Evolutionary conservation across 495 filamentous ascomycete species (phyloP), one percentile per base, ranked within the genome.

Genomic region (Cenococcum geophilum): DNA sequence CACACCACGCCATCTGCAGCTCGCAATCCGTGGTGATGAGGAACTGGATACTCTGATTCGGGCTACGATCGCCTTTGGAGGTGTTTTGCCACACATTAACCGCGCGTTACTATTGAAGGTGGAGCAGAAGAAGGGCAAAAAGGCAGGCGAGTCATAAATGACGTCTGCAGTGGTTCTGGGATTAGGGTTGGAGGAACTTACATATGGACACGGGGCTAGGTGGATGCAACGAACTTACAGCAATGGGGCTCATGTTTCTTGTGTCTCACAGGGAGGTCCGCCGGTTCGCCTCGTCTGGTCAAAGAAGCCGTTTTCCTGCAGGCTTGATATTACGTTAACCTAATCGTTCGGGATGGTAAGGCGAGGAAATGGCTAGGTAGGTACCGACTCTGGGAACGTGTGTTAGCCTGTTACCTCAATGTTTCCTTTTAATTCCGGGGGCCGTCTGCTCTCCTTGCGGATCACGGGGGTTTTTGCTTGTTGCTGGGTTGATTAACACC

Each of bases 81-180:
- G 93, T 86, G 93, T 98, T 42, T 79, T 98, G 68, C 93, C 93
- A 34, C 93, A 96, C 75, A 98, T 98, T 88, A 97, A 98, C 79
- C 89, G 93, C 65, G 93, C 93, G 22, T 80, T 98, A 62, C 80
- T 98, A 64, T 82, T 97, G 71, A 98, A 98, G 87, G 95, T 97
- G 56, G 95, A 97, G 77, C 91, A 97, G 77, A 97, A 97, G 89
- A 98, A 98, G 90, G 71, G 71, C 59, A 95, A 92, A 81, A 89
- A 89, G 83, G 78, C 80, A 49, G 73, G 77, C 58, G 82, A 85
- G 70, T 79, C 76, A 53, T 86, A 77, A 58, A 58, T 16, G 34
- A 16, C 34, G 14, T 22, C 11, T 3, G 34, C 40, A 45, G 18
- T 45, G 18, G 12, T 45, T 14, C 14, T 16, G 40, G 40, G 40